Percentiles rank a stretch among this genome's conserved stretches.
These are phyloP conservation scores for Arthrobotrys conoides DNA, from an alignment of 2,329 filamentous ascomycete species.

Conservation along the genomic window DNA sequence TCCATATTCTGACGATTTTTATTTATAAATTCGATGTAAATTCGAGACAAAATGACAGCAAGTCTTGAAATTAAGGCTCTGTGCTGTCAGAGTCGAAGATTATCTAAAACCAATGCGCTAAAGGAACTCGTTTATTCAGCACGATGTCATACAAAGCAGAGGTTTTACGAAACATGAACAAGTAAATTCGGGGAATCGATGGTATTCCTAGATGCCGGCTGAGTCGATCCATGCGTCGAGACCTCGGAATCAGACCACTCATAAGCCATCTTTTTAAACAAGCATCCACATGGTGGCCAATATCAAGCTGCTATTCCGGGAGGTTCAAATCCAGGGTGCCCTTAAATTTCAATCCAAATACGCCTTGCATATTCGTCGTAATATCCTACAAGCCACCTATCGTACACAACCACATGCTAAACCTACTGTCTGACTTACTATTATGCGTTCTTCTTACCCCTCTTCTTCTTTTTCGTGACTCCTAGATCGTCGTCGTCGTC, in stretches of 20 bases:
- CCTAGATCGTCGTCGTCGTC: conserved; percentile 75
- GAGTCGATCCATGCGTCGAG: background rate
- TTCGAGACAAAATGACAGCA: background rate
- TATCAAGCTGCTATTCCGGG: background rate
- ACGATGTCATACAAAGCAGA: background rate
- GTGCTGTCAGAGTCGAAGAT: background rate
- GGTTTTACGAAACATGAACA: background rate
- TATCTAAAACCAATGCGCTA: background rate
- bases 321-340: background rate
- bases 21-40: background rate
- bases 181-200: background rate
- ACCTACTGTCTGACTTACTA: conserved; percentile 13
- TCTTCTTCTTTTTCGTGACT: conserved; percentile 75
- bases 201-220: background rate
- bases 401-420: conserved; percentile 25
- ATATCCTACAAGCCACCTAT: conserved; percentile 22
- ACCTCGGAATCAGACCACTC: conserved; percentile 18
- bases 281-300: background rate
- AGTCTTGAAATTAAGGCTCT: too few relatives aligned
- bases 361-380: conserved; percentile 15
- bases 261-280: background rate
- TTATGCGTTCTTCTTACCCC: conserved; percentile 78
- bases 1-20: background rate
- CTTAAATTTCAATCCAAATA: background rate
- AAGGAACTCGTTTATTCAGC: background rate